Base-by-base conservation (phyloP, 345 rosid species). In the Euphorbia peplus region DNA sequence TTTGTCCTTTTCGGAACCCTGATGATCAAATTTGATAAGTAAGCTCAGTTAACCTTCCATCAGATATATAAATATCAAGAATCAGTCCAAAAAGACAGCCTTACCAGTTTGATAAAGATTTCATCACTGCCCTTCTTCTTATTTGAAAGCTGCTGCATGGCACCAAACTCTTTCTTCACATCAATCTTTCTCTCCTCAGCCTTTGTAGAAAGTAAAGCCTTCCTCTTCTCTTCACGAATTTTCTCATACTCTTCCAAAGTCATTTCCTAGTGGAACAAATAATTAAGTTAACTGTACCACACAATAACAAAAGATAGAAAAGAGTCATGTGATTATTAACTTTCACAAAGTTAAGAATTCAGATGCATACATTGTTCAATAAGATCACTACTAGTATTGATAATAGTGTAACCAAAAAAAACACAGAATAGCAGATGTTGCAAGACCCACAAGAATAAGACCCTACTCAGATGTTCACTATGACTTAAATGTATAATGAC, bases 1-100 rank as follows among this genome's bases (percentile, higher is more conserved):
- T 71, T 82, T 95, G 82, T 95, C 99, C 86, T 90, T 95, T n/a
- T 89, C 99, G 67, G 92, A 86, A 55, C 98, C 96, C 99, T 95
- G 50, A 28, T 14, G 75, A 71, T 24, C 76, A 18, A 71, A 24
- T 50, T 24, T 47, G 55, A 26, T 59, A 66, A 41, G 60, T 58
- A 22, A 3, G 59, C n/a, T 12, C 55, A 18, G 50, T 32, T 18
- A 42, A 24, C 15, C 26, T 25, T 29, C 46, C 53, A 24, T 58
- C 7, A 65, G 15, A 29, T 11, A 15, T 32, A 58, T 59, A 56
- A 26, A 22, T 37, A 67, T 8, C 55, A 44, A 25, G 46, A 18
- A 6, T 29, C 15, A 59, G 41, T 32, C 6, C 1, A 12, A 44
- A 12, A 44, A n/a, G 12, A 39, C 12, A 13, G 21, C 35, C 85